Percentiles rank a stretch among this genome's conserved stretches.
Conservation (phyloP, 306 rosid genomes). For the Rosa rugosa region DNA sequence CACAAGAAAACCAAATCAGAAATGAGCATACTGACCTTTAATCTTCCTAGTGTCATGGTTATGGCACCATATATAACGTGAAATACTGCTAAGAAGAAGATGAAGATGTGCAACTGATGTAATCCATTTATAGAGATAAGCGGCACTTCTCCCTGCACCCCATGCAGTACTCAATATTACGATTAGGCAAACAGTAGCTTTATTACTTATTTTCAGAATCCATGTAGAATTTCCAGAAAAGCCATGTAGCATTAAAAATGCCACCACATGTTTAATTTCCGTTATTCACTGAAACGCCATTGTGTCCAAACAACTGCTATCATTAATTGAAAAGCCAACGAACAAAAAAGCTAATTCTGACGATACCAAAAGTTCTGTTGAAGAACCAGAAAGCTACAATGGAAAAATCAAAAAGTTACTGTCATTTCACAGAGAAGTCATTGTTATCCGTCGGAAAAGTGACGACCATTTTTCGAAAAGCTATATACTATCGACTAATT, state of each 20-base stretch:
- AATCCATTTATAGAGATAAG: constrained; percentile 72
- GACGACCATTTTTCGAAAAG: no score
- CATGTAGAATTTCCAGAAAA: not conserved
- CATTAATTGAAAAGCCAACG: no score
- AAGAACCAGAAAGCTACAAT: no score
- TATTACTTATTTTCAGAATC: not conserved
- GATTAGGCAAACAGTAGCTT: not conserved
- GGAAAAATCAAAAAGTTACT: no score
- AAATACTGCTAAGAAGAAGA: constrained; percentile 85
- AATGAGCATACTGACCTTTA: constrained; percentile 49
- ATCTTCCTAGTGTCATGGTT: constrained; percentile 84
- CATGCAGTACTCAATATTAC: constrained; percentile 8
- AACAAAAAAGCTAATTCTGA: no score
- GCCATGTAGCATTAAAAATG: not conserved
- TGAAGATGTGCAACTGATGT: constrained; percentile 93
- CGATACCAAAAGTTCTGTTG: no score
- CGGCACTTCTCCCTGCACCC: constrained; percentile 59
- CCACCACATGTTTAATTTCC: no score
- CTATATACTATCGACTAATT: no score
- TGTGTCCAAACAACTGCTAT: no score
- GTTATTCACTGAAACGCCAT: no score
- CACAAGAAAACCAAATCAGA: constrained; percentile 5
- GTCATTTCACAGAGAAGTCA: no score
- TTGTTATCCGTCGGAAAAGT: no score
- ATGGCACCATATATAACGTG: constrained; percentile 80